Evolutionary conservation across 1,284 basidiomycete genomes (phyloP), one percentile per base, ranked within the genome.

Genomic region (Paramarasmius palmivorus): DNA sequence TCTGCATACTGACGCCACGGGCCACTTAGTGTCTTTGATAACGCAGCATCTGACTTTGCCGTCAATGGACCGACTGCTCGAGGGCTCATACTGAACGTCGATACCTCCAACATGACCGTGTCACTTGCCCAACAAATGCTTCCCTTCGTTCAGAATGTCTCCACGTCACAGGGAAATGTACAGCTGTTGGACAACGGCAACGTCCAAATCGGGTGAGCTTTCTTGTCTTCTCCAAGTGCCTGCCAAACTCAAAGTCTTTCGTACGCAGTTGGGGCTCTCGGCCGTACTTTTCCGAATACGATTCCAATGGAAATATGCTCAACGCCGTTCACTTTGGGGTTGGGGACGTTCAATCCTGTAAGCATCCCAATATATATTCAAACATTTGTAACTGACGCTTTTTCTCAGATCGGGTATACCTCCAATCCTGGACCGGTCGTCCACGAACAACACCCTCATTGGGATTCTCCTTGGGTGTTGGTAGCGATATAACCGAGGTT

Each of bases 1-100:
- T 12, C 17, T 20, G n/a, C 9, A 34, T 42, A 20, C 39, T 52
- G 17, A 19, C 2, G 8, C 4, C 17, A 20, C 14, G 25, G 14
- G 19, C 20, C 5, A 19, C n/a, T n/a, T 35, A 34, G 52, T 22
- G 8, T 61, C 17, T 59, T 61, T 41, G 58, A 61, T 51, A 52
- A 61, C n/a, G 58, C 42, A 17, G 50, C 39, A 6, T 34, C 39
- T 8, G 37, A 56, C 14, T 45, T 25, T 20, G 50, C 47, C 7
- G 37, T 35, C 22, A 49, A 52, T 15, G 26, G 39, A 19, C 39
- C 54, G 2, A 51, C 38, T 39, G 44, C 54, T 26, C 40, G 56
- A 49, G 40, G 58, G 41, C 32, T 50, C 1, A 14, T 59, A 4
- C 32, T 32, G 3, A 25, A 50, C 19, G 42, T 46, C n/a, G 52